phyloP scores from a whole-genome alignment of 1,284 basidiomycete species.

The Ceratobasidium sp. region DNA sequence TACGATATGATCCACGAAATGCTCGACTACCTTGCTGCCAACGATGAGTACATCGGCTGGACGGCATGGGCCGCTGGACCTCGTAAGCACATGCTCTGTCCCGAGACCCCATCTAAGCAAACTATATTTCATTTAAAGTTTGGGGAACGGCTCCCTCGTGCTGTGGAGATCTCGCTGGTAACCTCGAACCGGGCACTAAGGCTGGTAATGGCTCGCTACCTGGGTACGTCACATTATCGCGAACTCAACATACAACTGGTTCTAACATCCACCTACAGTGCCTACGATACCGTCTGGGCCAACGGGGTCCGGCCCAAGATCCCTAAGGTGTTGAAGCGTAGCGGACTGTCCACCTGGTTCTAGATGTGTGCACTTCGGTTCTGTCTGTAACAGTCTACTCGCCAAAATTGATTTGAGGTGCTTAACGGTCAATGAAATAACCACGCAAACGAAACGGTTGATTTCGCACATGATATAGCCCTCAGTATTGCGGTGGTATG shows the following conservation, averaged over 20 bases:
- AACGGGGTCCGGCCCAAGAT: constrained; percentile 61
- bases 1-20: constrained; percentile 59
- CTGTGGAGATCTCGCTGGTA: constrained; percentile 62
- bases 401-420: too few species aligned
- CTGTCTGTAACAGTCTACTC: too few species aligned
- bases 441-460: too few species aligned
- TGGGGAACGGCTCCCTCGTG: constrained; percentile 63
- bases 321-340: constrained; percentile 54
- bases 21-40: constrained; percentile 60
- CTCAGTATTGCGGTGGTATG: too few species aligned
- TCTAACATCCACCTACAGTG: too few species aligned
- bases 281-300: constrained; percentile 63
- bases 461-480: too few species aligned
- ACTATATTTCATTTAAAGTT: constrained; percentile 54
- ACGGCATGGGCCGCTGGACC: constrained; percentile 65
- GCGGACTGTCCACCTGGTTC: constrained; percentile 49
- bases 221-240: too few species aligned
- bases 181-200: constrained; percentile 61
- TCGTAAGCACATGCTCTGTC: too few species aligned
- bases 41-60: constrained; percentile 66
- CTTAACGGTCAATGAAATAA: too few species aligned
- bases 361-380: too few species aligned
- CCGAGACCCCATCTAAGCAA: too few species aligned
- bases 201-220: constrained; percentile 51
- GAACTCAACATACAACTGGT: too few species aligned